These are phyloP conservation scores for Tremellales sp. DNA, from an alignment of 1,284 basidiomycete species.

Conservation along the genomic window DNA sequence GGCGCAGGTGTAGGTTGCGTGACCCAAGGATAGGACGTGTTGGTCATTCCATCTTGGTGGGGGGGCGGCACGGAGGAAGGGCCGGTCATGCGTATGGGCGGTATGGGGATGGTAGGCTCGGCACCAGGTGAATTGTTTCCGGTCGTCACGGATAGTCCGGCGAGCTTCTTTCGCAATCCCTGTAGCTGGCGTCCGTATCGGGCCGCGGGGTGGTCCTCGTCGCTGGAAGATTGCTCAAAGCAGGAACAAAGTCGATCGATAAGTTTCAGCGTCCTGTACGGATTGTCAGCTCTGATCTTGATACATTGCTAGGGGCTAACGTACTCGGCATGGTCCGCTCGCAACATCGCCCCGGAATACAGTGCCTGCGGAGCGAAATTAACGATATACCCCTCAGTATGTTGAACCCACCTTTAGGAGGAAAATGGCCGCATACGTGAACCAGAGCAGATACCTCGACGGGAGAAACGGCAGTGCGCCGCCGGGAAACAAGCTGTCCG, in stretches of 20 bases:
- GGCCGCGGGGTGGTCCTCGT: constrained; percentile 42
- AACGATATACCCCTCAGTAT: neutral
- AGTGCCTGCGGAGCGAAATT: too few species aligned
- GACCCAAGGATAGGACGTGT: neutral
- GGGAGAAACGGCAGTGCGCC: constrained; percentile 46
- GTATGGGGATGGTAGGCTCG: too few species aligned
- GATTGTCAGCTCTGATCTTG: constrained; percentile 3
- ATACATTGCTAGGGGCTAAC: neutral
- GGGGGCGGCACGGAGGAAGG: neutral
- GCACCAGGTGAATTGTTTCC: constrained; percentile 32
- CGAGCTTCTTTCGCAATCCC: constrained; percentile 33
- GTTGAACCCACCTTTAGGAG: constrained; percentile 35
- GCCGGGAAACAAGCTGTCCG: constrained; percentile 43
- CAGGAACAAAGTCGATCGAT: constrained; percentile 42
- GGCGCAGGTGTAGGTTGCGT: neutral
- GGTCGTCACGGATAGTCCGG: constrained; percentile 25
- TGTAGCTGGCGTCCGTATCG: constrained; percentile 42
- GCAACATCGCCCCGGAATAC: constrained; percentile 49
- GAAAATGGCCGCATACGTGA: constrained; percentile 46
- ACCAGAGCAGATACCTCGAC: constrained; percentile 46
- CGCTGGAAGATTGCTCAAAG: constrained; percentile 33
- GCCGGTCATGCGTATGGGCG: too few species aligned
- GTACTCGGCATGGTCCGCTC: constrained; percentile 39
- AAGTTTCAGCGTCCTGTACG: constrained; percentile 30
- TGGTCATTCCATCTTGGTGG: neutral